Evolutionary conservation across 352 stramenopile genomes (phyloP), one percentile per base, ranked within the genome.

Genomic region (Phytophthora pini): DNA sequence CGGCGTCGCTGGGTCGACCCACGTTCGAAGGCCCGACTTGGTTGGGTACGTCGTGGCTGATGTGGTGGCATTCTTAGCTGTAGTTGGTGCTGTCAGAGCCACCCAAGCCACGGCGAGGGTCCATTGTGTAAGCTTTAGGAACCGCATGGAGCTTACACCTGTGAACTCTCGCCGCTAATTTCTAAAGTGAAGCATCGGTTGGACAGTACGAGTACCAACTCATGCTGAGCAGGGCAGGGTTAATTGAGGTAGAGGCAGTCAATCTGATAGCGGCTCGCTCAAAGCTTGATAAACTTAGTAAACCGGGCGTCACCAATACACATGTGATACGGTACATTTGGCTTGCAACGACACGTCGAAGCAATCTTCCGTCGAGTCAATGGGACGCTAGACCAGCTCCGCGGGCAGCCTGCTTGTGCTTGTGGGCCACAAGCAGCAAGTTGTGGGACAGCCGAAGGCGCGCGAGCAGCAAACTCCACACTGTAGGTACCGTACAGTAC

Each of bases 1-100:
- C 1, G 77, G 72, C 20, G 77, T 86, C 1, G 38, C 69, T 0
- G 72, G 68, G 39, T 87, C 77, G 9, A 84, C 67, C 74, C 74
- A 84, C 4, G 56, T 49, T 13, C 36, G 29, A 41, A 85, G 60
- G 0, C 74, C 77, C 3, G 74, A 83, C 47, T 78, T 74, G 20
- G 68, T 77, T 5, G 56, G 50, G 48, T 57, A 71, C 17, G 51
- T 65, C 3, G 51, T 65, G 45, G 40, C 39, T 4, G 61, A 46
- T 2, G 61, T 65, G 31, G 55, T 66, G 11, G 47, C 39, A 41
- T 66, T 70, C 49, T 70, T 70, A 20, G 56, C 56, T 1, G n/a
- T 2, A 11, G 46, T 49, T 7, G 29, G 31, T 26, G 40, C 15
- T 26, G 29, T 44, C 4, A 43, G 15, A 22, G 39, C 15, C 6